Conservation (phyloP, 768 basidiomycete species). For the Naganishia kalamii region DNA sequence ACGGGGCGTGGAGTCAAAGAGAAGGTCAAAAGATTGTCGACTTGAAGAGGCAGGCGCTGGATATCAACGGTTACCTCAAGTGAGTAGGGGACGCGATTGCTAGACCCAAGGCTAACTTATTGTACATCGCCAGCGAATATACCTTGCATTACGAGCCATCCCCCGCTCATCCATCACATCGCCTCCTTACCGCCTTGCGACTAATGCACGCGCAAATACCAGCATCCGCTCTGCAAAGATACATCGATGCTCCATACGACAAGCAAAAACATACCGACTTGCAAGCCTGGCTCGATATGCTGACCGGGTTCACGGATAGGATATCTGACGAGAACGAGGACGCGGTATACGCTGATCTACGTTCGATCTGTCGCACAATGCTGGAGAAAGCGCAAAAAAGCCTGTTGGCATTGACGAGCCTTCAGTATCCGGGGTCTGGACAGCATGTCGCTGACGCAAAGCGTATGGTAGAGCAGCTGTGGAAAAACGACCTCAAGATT, state of each 20-base stretch:
- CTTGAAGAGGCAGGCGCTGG: constrained; percentile 56
- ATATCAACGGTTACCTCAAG: constrained; percentile 76
- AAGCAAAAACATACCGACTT: constrained; percentile 28
- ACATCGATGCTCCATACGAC: constrained; percentile 5
- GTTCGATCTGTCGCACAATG: constrained; percentile 20
- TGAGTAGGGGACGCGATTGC: constrained; percentile 44
- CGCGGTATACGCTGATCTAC: constrained; percentile 20
- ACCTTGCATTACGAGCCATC: constrained; percentile 60
- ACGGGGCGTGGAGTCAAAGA: constrained; percentile 31
- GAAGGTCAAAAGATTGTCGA: constrained; percentile 48
- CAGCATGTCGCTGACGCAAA: neutral
- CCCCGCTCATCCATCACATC: constrained; percentile 71
- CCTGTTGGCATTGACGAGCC: neutral
- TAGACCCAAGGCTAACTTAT: neutral
- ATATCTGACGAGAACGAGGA: constrained; percentile 39
- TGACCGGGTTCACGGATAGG: constrained; percentile 25
- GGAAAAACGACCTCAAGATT: neutral
- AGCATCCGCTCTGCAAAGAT: constrained; percentile 18
- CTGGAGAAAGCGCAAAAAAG: constrained; percentile 21
- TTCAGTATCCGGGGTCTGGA: neutral
- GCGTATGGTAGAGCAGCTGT: constrained; percentile 2
- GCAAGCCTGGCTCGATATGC: constrained; percentile 20
- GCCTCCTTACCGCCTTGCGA: constrained; percentile 46
- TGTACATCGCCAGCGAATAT: constrained; percentile 56
- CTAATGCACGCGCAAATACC: constrained; percentile 30